Percentiles rank a stretch among this genome's conserved stretches.
These are phyloP conservation scores for Talaromyces sp. DNA, from an alignment of 2,329 filamentous ascomycete genomes.

Conservation along the genomic window DNA sequence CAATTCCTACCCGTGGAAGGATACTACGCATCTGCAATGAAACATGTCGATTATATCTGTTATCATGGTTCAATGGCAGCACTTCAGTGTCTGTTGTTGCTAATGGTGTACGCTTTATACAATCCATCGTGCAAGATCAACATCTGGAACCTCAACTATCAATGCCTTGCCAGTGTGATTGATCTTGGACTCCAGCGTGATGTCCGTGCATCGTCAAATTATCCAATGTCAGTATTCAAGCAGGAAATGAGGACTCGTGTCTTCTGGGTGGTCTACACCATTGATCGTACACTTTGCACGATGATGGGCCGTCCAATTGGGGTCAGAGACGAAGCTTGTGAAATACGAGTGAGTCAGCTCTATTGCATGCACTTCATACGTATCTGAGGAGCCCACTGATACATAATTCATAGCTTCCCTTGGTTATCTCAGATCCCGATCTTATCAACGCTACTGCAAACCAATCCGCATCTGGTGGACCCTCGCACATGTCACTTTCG, in stretches of 20 bases:
- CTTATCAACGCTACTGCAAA: not conserved
- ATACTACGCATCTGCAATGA: conserved; percentile 51
- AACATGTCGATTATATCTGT: conserved; percentile 49
- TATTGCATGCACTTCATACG: not conserved
- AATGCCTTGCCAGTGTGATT: conserved; percentile 53
- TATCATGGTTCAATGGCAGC: conserved; percentile 52
- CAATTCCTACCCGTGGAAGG: conserved; percentile 50
- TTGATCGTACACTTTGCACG: conserved; percentile 54
- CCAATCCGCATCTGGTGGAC: conserved; percentile 2
- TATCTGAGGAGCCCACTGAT: not conserved
- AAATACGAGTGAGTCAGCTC: conserved; percentile 45
- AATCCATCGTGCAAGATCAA: conserved; percentile 52
- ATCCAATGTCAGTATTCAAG: conserved; percentile 48
- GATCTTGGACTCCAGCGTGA: conserved; percentile 55
- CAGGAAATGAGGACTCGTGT: conserved; percentile 57
- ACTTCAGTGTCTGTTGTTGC: conserved; percentile 48
- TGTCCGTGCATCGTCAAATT: conserved; percentile 40
- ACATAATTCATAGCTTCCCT: not conserved
- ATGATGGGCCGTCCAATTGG: conserved; percentile 59
- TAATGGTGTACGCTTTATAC: conserved; percentile 52
- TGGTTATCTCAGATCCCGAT: conserved; percentile 13
- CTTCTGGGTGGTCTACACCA: conserved; percentile 56
- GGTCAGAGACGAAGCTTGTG: conserved; percentile 56
- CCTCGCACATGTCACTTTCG: conserved; percentile 43
- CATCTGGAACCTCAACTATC: conserved; percentile 57